Evolutionary conservation across 441 rosid species (phyloP).

Genomic region (Pelargonium exstipulatum): DNA sequence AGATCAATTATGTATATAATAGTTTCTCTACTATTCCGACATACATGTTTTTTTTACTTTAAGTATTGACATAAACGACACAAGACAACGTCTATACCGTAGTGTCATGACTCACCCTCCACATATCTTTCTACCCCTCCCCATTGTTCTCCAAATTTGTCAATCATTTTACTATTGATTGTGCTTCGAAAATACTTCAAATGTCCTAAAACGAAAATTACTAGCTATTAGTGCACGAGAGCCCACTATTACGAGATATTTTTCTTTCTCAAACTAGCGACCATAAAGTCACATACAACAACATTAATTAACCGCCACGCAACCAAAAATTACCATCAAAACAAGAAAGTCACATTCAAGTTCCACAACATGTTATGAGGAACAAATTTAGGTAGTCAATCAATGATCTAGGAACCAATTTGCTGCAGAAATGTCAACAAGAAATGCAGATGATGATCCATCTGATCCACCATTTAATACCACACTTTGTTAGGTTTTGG

Average conservation of each 20-base stretch:
- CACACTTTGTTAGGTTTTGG: slow-evolving; percentile 8
- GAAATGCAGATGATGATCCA: background rate
- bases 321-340: background rate
- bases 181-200: background rate
- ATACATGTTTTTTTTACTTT: too few relatives aligned
- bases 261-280: background rate
- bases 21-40: too few relatives aligned
- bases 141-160: background rate
- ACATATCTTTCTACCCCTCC: too few relatives aligned
- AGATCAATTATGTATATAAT: too few relatives aligned
- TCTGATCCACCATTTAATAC: background rate
- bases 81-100: too few relatives aligned
- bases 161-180: too few relatives aligned
- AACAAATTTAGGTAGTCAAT: background rate
- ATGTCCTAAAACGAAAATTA: background rate
- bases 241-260: too few relatives aligned
- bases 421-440: background rate
- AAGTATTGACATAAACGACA: too few relatives aligned
- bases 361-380: background rate
- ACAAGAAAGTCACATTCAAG: background rate
- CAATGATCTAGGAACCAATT: background rate
- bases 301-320: too few relatives aligned
- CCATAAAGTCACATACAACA: background rate
- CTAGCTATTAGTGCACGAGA: too few relatives aligned
- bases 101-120: too few relatives aligned